Evolutionary conservation across 352 stramenopile genomes (phyloP).

Genomic region (Pythium apleroticum): DNA sequence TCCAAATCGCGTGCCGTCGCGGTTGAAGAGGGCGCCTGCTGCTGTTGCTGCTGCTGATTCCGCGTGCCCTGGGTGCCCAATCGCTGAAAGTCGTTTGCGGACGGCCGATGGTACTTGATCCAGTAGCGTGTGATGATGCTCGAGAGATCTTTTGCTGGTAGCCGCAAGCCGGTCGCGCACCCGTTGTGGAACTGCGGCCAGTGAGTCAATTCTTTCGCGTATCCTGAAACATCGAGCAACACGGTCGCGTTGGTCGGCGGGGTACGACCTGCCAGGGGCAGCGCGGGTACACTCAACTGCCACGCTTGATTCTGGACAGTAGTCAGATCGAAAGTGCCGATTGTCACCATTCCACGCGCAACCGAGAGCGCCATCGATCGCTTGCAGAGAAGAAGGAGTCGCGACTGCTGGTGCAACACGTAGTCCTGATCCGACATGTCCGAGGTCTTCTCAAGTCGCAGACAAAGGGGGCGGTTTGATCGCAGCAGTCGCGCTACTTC

Average conservation of each 20-base stretch:
- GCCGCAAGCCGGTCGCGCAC: constrained; percentile 92
- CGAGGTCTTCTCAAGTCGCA: constrained; percentile 68
- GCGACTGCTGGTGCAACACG: constrained; percentile 90
- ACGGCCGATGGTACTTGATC: constrained; percentile 97
- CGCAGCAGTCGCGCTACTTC: constrained; percentile 80
- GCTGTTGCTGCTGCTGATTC: constrained; percentile 12
- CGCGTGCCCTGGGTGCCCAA: background rate
- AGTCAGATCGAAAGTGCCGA: constrained; percentile 87
- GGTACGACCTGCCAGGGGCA: constrained; percentile 93
- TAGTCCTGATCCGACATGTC: constrained; percentile 76
- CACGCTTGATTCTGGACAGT: constrained; percentile 74
- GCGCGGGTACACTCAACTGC: constrained; percentile 87
- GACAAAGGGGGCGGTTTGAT: constrained; percentile 65
- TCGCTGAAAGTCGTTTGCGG: constrained; percentile 36
- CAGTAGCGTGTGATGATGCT: constrained; percentile 94
- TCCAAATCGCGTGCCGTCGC: constrained; percentile 52
- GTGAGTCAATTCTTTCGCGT: constrained; percentile 89
- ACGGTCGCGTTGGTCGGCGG: constrained; percentile 93
- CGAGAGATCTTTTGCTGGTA: constrained; percentile 69
- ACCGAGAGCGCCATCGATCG: constrained; percentile 92
- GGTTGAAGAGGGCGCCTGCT: constrained; percentile 22
- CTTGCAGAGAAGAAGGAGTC: constrained; percentile 93
- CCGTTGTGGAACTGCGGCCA: constrained; percentile 99
- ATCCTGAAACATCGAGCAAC: constrained; percentile 89
- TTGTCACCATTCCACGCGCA: constrained; percentile 96